A percentile compares a stretch with the other conserved stretches of the same genome.
phyloP scores from a whole-genome alignment of 2,329 filamentous ascomycete species.

The Diatrype stigma region DNA sequence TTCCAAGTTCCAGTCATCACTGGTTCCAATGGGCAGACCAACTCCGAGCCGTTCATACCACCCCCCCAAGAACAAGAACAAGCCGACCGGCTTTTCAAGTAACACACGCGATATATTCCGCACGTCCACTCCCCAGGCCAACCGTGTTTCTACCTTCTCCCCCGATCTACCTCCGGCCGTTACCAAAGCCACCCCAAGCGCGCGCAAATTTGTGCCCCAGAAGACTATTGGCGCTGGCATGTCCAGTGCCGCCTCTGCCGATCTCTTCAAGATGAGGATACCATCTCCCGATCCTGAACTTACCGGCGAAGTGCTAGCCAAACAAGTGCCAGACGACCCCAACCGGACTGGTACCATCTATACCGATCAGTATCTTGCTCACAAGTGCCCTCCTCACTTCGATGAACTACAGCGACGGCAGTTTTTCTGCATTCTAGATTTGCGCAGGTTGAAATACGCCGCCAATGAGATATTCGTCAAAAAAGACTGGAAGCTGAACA shows the following conservation, averaged over 20 bases:
- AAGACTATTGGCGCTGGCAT: slow-evolving; percentile 46
- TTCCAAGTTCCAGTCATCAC: slow-evolving; percentile 28
- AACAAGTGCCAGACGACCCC: slow-evolving; percentile 50
- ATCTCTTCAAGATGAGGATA: slow-evolving; percentile 57
- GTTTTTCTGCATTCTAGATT: slow-evolving; percentile 60
- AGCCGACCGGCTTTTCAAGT: slow-evolving; percentile 13
- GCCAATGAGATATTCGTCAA: slow-evolving; percentile 57
- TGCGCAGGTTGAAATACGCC: slow-evolving; percentile 57
- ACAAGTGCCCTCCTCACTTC: slow-evolving; percentile 53
- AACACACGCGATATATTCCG: slow-evolving; percentile 26
- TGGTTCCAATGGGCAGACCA: slow-evolving; percentile 25
- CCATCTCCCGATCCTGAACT: slow-evolving; percentile 52
- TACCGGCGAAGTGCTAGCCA: slow-evolving; percentile 50
- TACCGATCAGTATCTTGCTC: slow-evolving; percentile 54
- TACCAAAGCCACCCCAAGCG: slow-evolving; percentile 15
- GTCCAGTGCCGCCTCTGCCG: slow-evolving; percentile 44
- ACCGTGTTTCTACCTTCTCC: slow-evolving; percentile 23
- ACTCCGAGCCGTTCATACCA: slow-evolving; percentile 19
- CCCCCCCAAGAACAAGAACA: slow-evolving; percentile 10
- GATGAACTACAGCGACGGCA: slow-evolving; percentile 57
- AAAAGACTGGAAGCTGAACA: slow-evolving; percentile 61
- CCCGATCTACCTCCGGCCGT: slow-evolving; percentile 24
- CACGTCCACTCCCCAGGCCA: slow-evolving; percentile 23
- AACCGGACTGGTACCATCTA: slow-evolving; percentile 52
- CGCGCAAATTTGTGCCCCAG: slow-evolving; percentile 25